Evolutionary conservation across 768 basidiomycete genomes (phyloP), one percentile per base, ranked within the genome.

Genomic region (Tricholoma terreum): DNA sequence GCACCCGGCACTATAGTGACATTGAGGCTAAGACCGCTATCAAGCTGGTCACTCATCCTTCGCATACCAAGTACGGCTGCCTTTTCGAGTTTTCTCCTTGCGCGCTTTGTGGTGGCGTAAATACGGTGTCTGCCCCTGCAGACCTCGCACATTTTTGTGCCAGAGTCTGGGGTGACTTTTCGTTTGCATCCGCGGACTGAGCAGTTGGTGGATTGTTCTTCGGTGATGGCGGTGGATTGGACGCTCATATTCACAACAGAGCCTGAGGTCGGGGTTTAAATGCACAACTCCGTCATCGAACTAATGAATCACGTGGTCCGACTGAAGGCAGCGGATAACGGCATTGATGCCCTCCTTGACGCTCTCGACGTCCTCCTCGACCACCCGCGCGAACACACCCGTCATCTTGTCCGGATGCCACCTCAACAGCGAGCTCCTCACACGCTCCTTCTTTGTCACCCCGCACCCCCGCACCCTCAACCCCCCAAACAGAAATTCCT

Each of bases 341-440:
- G 69, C 54, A 58, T 76, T 74, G 7, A 85, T 72, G 0, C 82
- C 84, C 50, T 76, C 73, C 22, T 65, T 70, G 8, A 84, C 80
- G 5, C 64, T 68, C 17, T 77, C 75, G 58, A 69, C 55, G 56
- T 85, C 81, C n/a, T 75, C 73, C 2, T 74, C 71, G 1, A 69
- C 67, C 7, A 83, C 77, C 34, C 76, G 74, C 14, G 66, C 59
- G n/a, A 84, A 62, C 14, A 85, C 58, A 2, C 60, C 55, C 3
- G 78, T 74, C 61, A 82, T 72, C 71, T 87, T 87, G 66, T 88
- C 86, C 1, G 87, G 86, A 64, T 87, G 86, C 81, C 85, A 89
- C 8, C 84, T 77, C 55, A 90, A 69, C 43, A 91, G 68, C 0
- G 85, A 83, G 49, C 76, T 77, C 33, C 87, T 77, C 6, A 90